Evolutionary conservation across 169 alveolate genomes (phyloP), one percentile per base, ranked within the genome.

Genomic region (Plasmodium gaboni): DNA sequence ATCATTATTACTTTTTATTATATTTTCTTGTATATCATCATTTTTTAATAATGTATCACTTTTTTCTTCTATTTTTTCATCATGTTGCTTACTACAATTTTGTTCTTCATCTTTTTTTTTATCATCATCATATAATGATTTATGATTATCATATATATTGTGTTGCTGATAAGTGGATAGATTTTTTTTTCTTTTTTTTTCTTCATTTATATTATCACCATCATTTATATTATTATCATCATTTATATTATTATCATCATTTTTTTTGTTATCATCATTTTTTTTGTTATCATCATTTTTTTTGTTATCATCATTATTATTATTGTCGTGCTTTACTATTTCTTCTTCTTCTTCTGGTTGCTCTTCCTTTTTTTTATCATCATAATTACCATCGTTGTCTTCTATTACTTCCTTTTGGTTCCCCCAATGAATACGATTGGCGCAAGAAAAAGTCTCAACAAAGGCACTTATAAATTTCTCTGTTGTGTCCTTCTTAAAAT

Each of bases 401-500:
- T 60, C 64, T 15, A 28, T 26, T 61, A 17, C 22, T 0, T 46
- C 55, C 0, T 38, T 38, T 38, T 38, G 46, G 1, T 67, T 46
- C 55, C 12, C 38, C 63, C 17, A 42, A 4, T n/a, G 28, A 32
- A n/a, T 19, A 68, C 32, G 17, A 10, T 13, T 78, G 7, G 38
- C 26, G 1, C 12, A 32, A 44, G 61, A 32, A 24, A 83, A 83
- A 0, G 91, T 69, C 53, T 83, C 85, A 15, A 83, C 73, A 68
- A 83, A 83, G 12, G 57, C 42, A 12, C 44, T 50, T 48, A 83
- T 57, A 68, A 83, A 83, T 28, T 68, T 83, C 12, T 83, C 85
- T 28, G 73, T 83, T 15, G 63, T 70, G n/a, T 83, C 78, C 50
- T 83, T 69, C 22, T 32, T 83, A 15, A 51, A 83, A 68, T 68